Evolutionary conservation across 257 asterid genomes (phyloP).

Genomic region (Nicotiana obtusifolia): DNA sequence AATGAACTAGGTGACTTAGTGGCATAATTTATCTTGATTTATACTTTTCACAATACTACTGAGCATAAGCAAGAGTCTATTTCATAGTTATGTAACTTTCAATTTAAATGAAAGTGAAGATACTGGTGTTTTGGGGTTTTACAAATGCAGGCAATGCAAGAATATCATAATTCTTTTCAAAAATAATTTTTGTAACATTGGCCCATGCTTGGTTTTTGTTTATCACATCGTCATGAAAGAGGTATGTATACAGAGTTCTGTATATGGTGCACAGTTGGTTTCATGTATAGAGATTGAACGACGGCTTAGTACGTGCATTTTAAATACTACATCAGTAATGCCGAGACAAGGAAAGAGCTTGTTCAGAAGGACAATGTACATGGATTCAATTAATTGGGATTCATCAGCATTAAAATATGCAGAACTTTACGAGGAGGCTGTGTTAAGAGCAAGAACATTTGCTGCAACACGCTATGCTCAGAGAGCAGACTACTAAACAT

Average conservation of each 20-base stretch:
- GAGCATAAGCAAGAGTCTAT: neutral
- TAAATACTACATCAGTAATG: conserved; percentile 36
- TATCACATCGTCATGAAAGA: too few relatives aligned
- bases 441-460: conserved; percentile 46
- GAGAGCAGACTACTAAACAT: neutral
- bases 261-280: neutral
- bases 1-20: too few relatives aligned
- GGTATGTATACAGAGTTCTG: too few relatives aligned
- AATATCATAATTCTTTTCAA: too few relatives aligned
- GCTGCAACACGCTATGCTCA: neutral
- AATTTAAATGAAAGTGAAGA: neutral
- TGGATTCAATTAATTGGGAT: conserved; percentile 65
- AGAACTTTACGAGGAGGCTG: conserved; percentile 59
- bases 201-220: too few relatives aligned
- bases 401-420: conserved; percentile 66
- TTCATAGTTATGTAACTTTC: neutral
- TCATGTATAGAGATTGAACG: conserved; percentile 43
- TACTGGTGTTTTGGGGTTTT: neutral
- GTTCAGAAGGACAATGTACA: conserved; percentile 61
- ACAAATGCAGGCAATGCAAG: neutral
- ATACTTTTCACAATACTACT: neutral
- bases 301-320: conserved; percentile 62
- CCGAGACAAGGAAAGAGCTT: conserved; percentile 52
- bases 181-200: too few relatives aligned
- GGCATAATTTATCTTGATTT: neutral